Evolutionary conservation across 2,329 filamentous ascomycete genomes (phyloP).

Genomic region (Diaporthe caulivora): DNA sequence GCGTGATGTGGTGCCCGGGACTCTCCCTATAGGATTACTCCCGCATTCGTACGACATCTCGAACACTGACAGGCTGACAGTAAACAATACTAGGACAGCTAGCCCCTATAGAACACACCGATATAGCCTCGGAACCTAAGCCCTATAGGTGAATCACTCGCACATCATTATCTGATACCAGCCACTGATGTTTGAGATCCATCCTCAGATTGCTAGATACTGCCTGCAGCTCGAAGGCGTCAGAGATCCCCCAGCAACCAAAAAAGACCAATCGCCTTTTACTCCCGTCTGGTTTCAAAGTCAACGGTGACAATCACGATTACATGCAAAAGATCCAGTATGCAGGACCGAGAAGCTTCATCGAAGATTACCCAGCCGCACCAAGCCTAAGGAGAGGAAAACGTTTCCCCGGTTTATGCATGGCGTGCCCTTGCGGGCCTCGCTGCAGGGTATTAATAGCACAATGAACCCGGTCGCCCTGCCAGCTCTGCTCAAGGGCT

Average conservation of each 20-base stretch:
- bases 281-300: neutral
- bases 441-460: slow-evolving; percentile 17
- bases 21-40: slow-evolving; percentile 10
- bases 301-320: neutral
- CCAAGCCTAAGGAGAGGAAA: neutral
- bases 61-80: neutral
- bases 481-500: too few relatives aligned
- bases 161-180: neutral
- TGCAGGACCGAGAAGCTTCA: slow-evolving; percentile 12
- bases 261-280: neutral
- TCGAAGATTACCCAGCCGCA: neutral
- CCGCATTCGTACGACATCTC: neutral
- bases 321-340: neutral
- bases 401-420: slow-evolving; percentile 14
- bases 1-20: neutral
- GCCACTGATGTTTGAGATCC: slow-evolving; percentile 12
- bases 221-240: neutral
- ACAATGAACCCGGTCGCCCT: neutral
- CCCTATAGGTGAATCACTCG: slow-evolving; percentile 15
- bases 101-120: neutral
- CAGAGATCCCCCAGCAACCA: neutral
- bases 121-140: neutral
- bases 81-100: too few relatives aligned
- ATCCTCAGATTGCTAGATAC: neutral
- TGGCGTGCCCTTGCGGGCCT: neutral